These are phyloP conservation scores for Macroventuria anomochaeta DNA, from an alignment of 2,329 filamentous ascomycete genomes.

Conservation along the genomic window DNA sequence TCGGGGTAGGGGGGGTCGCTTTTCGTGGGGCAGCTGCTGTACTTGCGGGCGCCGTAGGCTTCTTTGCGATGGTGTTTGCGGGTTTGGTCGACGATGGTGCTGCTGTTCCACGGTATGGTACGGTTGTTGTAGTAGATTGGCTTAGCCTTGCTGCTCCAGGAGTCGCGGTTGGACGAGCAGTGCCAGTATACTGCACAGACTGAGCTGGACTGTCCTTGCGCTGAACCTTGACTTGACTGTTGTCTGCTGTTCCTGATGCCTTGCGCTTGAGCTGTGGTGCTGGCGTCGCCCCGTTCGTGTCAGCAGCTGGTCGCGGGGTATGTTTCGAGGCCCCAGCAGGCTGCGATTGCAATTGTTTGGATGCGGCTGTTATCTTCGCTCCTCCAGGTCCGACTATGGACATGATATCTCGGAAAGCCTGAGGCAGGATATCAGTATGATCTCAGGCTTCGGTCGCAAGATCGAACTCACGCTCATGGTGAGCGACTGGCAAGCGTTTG, in stretches of 20 bases:
- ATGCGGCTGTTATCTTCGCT: slow-evolving; percentile 30
- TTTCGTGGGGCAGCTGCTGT: slow-evolving; percentile 26
- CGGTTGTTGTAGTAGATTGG: slow-evolving; percentile 27
- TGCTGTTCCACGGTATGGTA: slow-evolving; percentile 50
- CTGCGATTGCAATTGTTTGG: slow-evolving; percentile 32
- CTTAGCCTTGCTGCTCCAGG: slow-evolving; percentile 34
- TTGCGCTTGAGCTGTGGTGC: slow-evolving; percentile 51
- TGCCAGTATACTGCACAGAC: slow-evolving; percentile 34
- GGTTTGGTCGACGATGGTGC: slow-evolving; percentile 35
- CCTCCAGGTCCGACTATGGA: slow-evolving; percentile 46
- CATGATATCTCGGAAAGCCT: slow-evolving; percentile 48
- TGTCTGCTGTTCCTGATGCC: slow-evolving; percentile 45
- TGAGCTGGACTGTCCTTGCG: slow-evolving; percentile 40
- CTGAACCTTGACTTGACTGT: slow-evolving; percentile 40
- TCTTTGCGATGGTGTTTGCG: slow-evolving; percentile 32
- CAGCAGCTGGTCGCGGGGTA: slow-evolving; percentile 35
- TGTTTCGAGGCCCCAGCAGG: slow-evolving; percentile 42
- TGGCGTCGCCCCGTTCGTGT: slow-evolving; percentile 38
- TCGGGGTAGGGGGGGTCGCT: slow-evolving; percentile 29
- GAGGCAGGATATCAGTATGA: slow-evolving; percentile 19
- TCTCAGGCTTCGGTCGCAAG: slow-evolving; percentile 19
- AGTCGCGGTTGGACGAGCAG: slow-evolving; percentile 33
- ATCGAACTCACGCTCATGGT: slow-evolving; percentile 49
- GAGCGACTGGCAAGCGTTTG: slow-evolving; percentile 39
- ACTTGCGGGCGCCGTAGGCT: slow-evolving; percentile 26